Evolutionary conservation across 345 rosid species (phyloP).

Genomic region (Mercurialis annua): DNA sequence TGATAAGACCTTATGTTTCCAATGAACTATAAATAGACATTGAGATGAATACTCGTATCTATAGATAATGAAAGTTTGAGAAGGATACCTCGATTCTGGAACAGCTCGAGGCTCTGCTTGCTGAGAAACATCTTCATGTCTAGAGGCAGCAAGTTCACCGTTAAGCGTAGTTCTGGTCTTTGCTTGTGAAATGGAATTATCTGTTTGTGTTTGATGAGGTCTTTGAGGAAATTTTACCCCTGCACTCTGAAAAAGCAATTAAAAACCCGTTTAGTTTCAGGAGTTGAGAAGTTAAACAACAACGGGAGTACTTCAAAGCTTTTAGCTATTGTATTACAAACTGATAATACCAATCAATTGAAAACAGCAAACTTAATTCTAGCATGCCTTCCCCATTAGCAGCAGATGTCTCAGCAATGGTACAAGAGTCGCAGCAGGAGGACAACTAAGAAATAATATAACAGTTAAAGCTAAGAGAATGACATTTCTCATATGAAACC

Average conservation of each 20-base stretch:
- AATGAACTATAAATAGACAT: background rate
- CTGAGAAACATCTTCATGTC: conserved; percentile 41
- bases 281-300: background rate
- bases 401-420: background rate
- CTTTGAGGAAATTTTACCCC: conserved; percentile 87
- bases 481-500: background rate
- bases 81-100: conserved; percentile 72
- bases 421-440: background rate
- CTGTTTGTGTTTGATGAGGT: conserved; percentile 25
- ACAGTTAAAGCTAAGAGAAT: background rate
- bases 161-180: conserved; percentile 45
- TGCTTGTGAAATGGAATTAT: conserved; percentile 36
- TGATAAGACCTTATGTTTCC: background rate
- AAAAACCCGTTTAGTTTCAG: conserved; percentile 15
- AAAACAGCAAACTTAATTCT: conserved; percentile 1
- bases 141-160: conserved; percentile 55
- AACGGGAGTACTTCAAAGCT: background rate
- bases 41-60: background rate
- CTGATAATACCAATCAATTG: background rate
- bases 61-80: background rate
- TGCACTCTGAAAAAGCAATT: conserved; percentile 46
- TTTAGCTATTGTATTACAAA: background rate
- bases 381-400: background rate
- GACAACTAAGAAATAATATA: background rate
- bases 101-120: conserved; percentile 43